These are phyloP conservation scores for Rhizomucor pusillus DNA, from an alignment of 371 early-diverging fungal species.

Conservation along the genomic window DNA sequence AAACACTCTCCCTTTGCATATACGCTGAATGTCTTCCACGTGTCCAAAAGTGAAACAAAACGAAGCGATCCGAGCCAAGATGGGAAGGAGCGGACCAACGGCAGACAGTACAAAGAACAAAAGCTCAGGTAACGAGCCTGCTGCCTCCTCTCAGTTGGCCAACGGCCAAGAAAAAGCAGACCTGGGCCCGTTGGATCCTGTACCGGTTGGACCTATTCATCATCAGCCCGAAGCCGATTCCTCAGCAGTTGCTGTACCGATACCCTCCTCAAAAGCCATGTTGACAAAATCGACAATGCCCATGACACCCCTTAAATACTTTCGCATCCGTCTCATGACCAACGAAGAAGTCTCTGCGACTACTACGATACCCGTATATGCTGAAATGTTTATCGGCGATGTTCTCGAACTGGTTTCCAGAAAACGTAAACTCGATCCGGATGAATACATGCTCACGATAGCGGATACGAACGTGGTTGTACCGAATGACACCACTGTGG, in stretches of 20 bases:
- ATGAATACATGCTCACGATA: constrained; percentile 80
- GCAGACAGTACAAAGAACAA: constrained; percentile 21
- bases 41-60: constrained; percentile 34
- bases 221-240: constrained; percentile 29
- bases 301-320: constrained; percentile 56
- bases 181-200: constrained; percentile 5
- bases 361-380: constrained; percentile 79
- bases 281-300: constrained; percentile 48
- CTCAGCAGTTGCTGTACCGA: constrained; percentile 48
- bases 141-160: constrained; percentile 1
- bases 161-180: not conserved
- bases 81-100: constrained; percentile 36
- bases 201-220: constrained; percentile 20
- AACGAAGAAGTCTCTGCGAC: constrained; percentile 72
- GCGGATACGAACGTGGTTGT: constrained; percentile 74
- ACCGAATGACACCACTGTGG: constrained; percentile 74
- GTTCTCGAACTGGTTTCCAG: constrained; percentile 84
- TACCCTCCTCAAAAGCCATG: constrained; percentile 44
- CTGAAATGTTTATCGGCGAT: constrained; percentile 74
- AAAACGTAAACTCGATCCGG: constrained; percentile 80
- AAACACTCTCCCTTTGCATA: not conserved
- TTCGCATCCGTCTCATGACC: constrained; percentile 60
- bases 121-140: not conserved
- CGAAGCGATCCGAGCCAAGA: constrained; percentile 36
- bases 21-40: constrained; percentile 2